Percentiles rank a stretch among this genome's conserved stretches.
phyloP scores from a whole-genome alignment of 495 filamentous ascomycete genomes.

The Penicillium crystallinum region DNA sequence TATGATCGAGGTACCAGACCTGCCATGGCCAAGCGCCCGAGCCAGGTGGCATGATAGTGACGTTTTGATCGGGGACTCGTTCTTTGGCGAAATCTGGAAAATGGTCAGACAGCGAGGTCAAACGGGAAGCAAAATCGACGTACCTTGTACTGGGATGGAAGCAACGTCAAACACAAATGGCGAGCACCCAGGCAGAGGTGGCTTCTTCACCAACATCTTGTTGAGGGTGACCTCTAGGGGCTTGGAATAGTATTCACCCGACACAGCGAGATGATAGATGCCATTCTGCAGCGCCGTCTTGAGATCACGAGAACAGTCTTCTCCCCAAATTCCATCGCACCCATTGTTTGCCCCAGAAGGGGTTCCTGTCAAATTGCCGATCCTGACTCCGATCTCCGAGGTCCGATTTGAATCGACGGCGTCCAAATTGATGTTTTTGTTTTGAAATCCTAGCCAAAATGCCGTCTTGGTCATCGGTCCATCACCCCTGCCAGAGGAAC shows the following conservation, averaged over 20 bases:
- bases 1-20: slow-evolving; percentile 37
- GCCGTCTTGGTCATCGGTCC: slow-evolving; percentile 38
- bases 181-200: slow-evolving; percentile 26
- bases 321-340: slow-evolving; percentile 41
- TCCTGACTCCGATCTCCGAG: slow-evolving; percentile 36
- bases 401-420: slow-evolving; percentile 36
- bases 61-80: slow-evolving; percentile 22
- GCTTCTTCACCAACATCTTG: slow-evolving; percentile 23
- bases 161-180: slow-evolving; percentile 33
- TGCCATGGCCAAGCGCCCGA: slow-evolving; percentile 31
- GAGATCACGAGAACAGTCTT: slow-evolving; percentile 31
- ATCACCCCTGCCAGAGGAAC: slow-evolving; percentile 27
- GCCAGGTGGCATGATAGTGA: slow-evolving; percentile 29
- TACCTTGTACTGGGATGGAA: slow-evolving; percentile 35
- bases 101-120: background rate
- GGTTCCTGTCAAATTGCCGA: slow-evolving; percentile 38
- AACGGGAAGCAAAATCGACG: slow-evolving; percentile 6
- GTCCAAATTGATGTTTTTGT: slow-evolving; percentile 26
- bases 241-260: slow-evolving; percentile 25
- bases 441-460: slow-evolving; percentile 39
- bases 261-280: slow-evolving; percentile 27
- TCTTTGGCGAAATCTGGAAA: slow-evolving; percentile 34
- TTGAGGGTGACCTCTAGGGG: slow-evolving; percentile 31
- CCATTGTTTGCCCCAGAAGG: slow-evolving; percentile 35
- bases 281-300: slow-evolving; percentile 23